These are phyloP conservation scores for Russula griseocarnosa DNA, from an alignment of 768 basidiomycete genomes.

Conservation along the genomic window DNA sequence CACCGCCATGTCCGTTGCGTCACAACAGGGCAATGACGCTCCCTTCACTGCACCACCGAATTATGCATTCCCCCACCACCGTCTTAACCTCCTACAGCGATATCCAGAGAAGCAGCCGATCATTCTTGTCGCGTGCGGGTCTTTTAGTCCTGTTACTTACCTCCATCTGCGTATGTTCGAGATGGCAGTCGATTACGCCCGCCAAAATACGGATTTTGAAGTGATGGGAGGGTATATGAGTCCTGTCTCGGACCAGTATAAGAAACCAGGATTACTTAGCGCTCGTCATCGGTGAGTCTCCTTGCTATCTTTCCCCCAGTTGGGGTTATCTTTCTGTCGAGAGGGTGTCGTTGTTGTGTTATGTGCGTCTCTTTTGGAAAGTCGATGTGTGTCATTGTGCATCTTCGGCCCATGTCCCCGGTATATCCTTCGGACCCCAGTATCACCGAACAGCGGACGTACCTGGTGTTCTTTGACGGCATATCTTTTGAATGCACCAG, in stretches of 20 bases:
- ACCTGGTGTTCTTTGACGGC: conserved; percentile 1
- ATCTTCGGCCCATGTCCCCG: conserved; percentile 3
- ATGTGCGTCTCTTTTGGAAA: neutral
- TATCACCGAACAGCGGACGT: conserved; percentile 4
- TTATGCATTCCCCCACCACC: conserved; percentile 65
- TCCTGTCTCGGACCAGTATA: conserved; percentile 94
- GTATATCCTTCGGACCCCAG: conserved; percentile 4
- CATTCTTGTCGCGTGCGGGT: conserved; percentile 94
- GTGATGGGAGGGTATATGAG: conserved; percentile 95
- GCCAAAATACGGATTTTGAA: conserved; percentile 88
- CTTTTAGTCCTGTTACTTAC: conserved; percentile 95
- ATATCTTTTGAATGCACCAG: neutral
- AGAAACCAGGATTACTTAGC: conserved; percentile 89
- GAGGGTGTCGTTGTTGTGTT: neutral
- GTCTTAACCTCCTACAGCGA: conserved; percentile 53
- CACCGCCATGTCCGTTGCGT: conserved; percentile 13
- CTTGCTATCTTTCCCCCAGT: neutral
- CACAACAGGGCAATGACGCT: neutral
- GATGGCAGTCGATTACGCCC: conserved; percentile 96
- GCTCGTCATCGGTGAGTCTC: conserved; percentile 77
- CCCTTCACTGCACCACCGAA: conserved; percentile 59
- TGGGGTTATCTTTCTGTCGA: neutral
- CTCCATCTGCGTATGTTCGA: conserved; percentile 99
- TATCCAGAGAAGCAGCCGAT: conserved; percentile 67
- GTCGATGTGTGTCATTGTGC: neutral